Conservation (phyloP, 2,329 filamentous ascomycete genomes). For the Fusarium beomiforme region DNA sequence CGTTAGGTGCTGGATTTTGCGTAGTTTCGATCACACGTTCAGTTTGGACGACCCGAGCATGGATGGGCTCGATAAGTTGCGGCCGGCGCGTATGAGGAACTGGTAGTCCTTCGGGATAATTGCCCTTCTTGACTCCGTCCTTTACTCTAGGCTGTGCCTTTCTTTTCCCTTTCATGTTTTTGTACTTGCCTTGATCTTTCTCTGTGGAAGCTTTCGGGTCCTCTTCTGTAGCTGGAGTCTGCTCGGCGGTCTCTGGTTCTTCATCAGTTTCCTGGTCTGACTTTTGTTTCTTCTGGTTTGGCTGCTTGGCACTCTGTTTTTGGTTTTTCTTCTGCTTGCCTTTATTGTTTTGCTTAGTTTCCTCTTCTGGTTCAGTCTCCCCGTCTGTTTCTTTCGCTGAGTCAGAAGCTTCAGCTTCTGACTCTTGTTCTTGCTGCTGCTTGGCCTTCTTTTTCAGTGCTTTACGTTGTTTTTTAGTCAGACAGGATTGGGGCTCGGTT, state of each 20-base stretch:
- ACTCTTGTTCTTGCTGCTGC: constrained; percentile 13
- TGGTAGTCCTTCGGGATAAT: constrained; percentile 44
- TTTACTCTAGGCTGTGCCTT: constrained; percentile 24
- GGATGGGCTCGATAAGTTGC: constrained; percentile 59
- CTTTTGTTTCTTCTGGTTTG: constrained; percentile 25
- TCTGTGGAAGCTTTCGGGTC: constrained; percentile 9
- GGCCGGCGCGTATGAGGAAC: constrained; percentile 50
- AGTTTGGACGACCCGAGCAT: constrained; percentile 61
- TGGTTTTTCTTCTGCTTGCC: constrained; percentile 23
- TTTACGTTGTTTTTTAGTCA: constrained; percentile 29
- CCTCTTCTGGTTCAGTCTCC: constrained; percentile 12
- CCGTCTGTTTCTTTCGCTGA: constrained; percentile 25
- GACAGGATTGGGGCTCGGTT: constrained; percentile 24
- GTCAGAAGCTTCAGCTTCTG: constrained; percentile 24
- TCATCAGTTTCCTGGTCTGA: constrained; percentile 21
- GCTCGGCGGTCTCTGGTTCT: constrained; percentile 10
- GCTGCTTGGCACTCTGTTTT: constrained; percentile 14
- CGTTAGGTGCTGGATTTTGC: constrained; percentile 66
- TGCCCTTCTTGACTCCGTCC: constrained; percentile 33
- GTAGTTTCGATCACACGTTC: constrained; percentile 64
- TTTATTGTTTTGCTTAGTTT: constrained; percentile 17
- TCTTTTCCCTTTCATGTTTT: constrained; percentile 13
- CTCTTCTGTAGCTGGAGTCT: constrained; percentile 8
- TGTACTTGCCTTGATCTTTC: constrained; percentile 34
- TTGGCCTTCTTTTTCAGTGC: constrained; percentile 17